A percentile compares a stretch with the other conserved stretches of the same genome.
Evolutionary conservation across 352 stramenopile species (phyloP).

Genomic region (Pythium rishiriense): DNA sequence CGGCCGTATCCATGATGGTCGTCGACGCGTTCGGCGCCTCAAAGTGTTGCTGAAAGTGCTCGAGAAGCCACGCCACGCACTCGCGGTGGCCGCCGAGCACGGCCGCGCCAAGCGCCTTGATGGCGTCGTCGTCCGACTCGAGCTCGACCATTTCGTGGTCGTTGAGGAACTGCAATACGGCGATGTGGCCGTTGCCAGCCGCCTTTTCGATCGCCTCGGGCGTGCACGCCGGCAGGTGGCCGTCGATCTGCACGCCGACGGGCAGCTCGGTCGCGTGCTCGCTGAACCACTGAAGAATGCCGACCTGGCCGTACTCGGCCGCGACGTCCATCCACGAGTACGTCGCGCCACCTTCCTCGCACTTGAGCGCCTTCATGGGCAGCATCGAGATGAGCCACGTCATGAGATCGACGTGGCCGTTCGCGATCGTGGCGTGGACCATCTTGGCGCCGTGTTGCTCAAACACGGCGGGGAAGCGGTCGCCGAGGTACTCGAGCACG

Average conservation of each 20-base stretch:
- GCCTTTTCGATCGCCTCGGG: conserved; percentile 63
- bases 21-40: conserved; percentile 33
- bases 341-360: conserved; percentile 45
- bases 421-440: conserved; percentile 62
- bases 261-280: conserved; percentile 55
- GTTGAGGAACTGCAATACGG: conserved; percentile 56
- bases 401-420: conserved; percentile 52
- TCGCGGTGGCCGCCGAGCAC: conserved; percentile 49
- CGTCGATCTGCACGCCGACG: conserved; percentile 52
- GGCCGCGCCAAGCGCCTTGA: conserved; percentile 57
- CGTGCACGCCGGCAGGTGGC: conserved; percentile 47
- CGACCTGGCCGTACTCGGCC: conserved; percentile 62
- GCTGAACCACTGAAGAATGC: conserved; percentile 68
- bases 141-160: conserved; percentile 51
- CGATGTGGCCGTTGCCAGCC: conserved; percentile 60
- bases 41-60: conserved; percentile 46
- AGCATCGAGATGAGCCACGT: conserved; percentile 62
- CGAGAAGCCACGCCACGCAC: conserved; percentile 62
- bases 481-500: conserved; percentile 43
- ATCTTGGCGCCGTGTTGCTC: conserved; percentile 58
- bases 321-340: conserved; percentile 75
- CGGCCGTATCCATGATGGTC: conserved; percentile 53
- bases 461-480: conserved; percentile 46
- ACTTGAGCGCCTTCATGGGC: conserved; percentile 69
- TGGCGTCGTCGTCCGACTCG: conserved; percentile 35